A percentile compares a stretch with the other conserved stretches of the same genome.
Evolutionary conservation across 148 eudicot genomes (phyloP).

Genomic region (Chenopodium berlandieri): DNA sequence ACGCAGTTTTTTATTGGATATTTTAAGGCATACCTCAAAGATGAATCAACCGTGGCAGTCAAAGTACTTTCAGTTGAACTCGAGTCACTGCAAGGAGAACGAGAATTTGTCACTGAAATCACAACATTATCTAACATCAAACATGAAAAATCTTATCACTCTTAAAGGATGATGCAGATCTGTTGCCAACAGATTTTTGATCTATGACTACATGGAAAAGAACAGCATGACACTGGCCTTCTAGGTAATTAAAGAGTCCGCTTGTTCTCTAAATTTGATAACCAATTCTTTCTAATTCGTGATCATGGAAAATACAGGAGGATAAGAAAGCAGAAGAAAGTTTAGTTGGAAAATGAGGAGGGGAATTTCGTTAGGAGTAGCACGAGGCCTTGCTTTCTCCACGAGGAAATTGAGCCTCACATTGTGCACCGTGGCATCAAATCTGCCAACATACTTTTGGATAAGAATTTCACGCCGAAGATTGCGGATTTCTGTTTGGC

Average conservation of each 20-base stretch:
- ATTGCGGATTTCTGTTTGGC: conserved; percentile 63
- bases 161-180: conserved; percentile 65
- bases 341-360: conserved; percentile 46
- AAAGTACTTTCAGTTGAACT: conserved; percentile 58
- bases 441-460: conserved; percentile 57
- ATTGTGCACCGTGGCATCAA: conserved; percentile 62
- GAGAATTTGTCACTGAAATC: conserved; percentile 66
- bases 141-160: conserved; percentile 64
- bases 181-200: conserved; percentile 51
- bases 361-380: conserved; percentile 42
- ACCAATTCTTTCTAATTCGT: too few relatives aligned
- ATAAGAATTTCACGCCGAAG: conserved; percentile 49
- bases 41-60: conserved; percentile 56
- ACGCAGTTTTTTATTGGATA: background rate
- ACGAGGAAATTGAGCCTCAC: conserved; percentile 53
- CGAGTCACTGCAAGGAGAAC: conserved; percentile 63
- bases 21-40: conserved; percentile 51
- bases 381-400: conserved; percentile 56
- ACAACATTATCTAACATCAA: conserved; percentile 48
- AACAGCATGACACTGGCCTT: conserved; percentile 52
- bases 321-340: conserved; percentile 33
- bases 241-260: conserved; percentile 38
- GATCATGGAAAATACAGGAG: conserved; percentile 24
- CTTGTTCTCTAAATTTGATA: too few relatives aligned
- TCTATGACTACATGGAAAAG: conserved; percentile 66